Conservation (phyloP, 1,139 yeast species). For the Hyphopichia khmerensis region DNA sequence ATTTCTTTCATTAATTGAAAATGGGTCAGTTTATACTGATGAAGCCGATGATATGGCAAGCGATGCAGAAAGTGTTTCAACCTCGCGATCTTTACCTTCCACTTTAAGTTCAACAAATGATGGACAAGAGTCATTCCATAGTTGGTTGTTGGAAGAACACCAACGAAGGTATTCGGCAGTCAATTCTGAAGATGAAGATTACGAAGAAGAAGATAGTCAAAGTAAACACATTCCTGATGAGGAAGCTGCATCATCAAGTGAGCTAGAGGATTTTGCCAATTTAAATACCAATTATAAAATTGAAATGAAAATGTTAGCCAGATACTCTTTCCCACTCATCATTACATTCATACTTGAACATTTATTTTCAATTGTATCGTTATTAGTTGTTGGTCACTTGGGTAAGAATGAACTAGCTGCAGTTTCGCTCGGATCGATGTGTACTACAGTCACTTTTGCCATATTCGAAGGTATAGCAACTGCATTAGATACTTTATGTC, state of each 20-base stretch:
- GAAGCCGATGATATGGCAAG: conserved; percentile 35
- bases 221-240: conserved; percentile 9
- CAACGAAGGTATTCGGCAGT: conserved; percentile 53
- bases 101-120: conserved; percentile 52
- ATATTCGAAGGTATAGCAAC: conserved; percentile 88
- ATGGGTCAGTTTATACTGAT: conserved; percentile 41
- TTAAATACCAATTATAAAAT: conserved; percentile 44
- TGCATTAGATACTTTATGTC: conserved; percentile 82
- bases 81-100: conserved; percentile 64
- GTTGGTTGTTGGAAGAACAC: conserved; percentile 69
- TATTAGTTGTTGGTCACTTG: conserved; percentile 70
- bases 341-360: conserved; percentile 72
- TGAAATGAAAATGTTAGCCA: conserved; percentile 49
- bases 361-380: conserved; percentile 66
- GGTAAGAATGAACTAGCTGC: conserved; percentile 76
- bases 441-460: conserved; percentile 81
- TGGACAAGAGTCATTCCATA: conserved; percentile 52
- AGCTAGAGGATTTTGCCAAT: conserved; percentile 37
- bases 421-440: conserved; percentile 85
- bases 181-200: conserved; percentile 28
- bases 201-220: conserved; percentile 10
- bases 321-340: conserved; percentile 63
- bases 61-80: conserved; percentile 52
- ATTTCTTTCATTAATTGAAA: conserved; percentile 47
- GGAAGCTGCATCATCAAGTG: conserved; percentile 9